Evolutionary conservation across 805 yeast genomes (phyloP).

Genomic region (Saccharomycopsis fibuligera): DNA sequence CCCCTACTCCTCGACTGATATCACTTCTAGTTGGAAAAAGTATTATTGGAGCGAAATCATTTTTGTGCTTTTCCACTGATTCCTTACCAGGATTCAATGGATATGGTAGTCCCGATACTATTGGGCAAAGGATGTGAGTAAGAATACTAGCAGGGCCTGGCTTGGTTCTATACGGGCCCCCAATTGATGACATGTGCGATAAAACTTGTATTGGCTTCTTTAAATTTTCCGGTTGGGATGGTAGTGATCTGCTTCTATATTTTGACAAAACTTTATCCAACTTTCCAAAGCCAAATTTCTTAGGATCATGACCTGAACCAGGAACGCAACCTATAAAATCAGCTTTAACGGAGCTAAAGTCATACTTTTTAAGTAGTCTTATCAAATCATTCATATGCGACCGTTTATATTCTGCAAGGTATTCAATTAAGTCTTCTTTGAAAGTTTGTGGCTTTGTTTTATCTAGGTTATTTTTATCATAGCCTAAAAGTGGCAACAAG

Average conservation of each 20-base stretch:
- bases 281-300: conserved; percentile 24
- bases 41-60: conserved; percentile 12
- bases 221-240: not conserved
- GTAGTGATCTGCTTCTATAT: conserved; percentile 27
- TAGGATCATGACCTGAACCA: conserved; percentile 23
- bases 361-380: conserved; percentile 23
- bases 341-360: conserved; percentile 32
- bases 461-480: conserved; percentile 3
- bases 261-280: conserved; percentile 30
- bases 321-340: conserved; percentile 39
- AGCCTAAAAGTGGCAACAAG: conserved; percentile 23
- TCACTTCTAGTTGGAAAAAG: conserved; percentile 18
- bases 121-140: conserved; percentile 38
- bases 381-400: conserved; percentile 24
- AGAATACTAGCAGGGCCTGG: conserved; percentile 28
- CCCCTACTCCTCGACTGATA: conserved; percentile 12
- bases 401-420: conserved; percentile 29
- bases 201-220: conserved; percentile 25
- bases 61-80: not conserved
- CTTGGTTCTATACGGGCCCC: conserved; percentile 28
- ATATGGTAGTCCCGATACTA: conserved; percentile 24
- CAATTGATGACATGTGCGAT: conserved; percentile 37
- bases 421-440: conserved; percentile 28
- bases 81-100: conserved; percentile 15
- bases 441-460: conserved; percentile 25